A percentile compares a stretch with the other conserved stretches of the same genome.
Evolutionary conservation across 768 basidiomycete genomes (phyloP).

Genomic region (Coprinellus micaceus): DNA sequence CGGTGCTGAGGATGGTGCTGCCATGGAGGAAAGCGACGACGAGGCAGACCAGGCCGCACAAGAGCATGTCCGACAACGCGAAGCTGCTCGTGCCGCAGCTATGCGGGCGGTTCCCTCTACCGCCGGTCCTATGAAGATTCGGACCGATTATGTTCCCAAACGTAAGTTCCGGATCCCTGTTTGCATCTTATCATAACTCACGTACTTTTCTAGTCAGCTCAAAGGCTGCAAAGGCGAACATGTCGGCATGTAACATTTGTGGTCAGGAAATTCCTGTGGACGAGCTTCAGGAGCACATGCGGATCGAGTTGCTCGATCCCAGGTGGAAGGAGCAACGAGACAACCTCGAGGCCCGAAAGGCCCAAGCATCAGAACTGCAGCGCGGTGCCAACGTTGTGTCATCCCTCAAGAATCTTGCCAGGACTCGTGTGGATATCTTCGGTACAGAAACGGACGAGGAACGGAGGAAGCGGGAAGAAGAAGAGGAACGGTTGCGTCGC

Average conservation of each 20-base stretch:
- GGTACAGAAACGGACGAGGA: constrained; percentile 93
- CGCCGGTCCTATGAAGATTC: constrained; percentile 85
- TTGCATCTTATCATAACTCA: background rate
- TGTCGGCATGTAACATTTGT: constrained; percentile 90
- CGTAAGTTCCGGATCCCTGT: constrained; percentile 44
- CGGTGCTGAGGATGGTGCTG: constrained; percentile 59
- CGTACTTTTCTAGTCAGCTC: constrained; percentile 49
- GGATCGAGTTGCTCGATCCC: constrained; percentile 95
- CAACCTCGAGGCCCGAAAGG: constrained; percentile 82
- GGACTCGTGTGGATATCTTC: constrained; percentile 96
- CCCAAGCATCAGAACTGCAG: constrained; percentile 82
- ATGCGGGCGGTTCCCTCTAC: constrained; percentile 68
- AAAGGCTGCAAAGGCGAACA: constrained; percentile 61
- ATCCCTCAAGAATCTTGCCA: constrained; percentile 88
- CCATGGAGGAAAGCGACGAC: constrained; percentile 86
- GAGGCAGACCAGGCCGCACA: constrained; percentile 68
- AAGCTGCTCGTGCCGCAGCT: constrained; percentile 73
- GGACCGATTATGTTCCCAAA: constrained; percentile 94
- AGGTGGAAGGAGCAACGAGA: constrained; percentile 97
- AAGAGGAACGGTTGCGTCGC: constrained; percentile 74
- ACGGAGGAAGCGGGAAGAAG: constrained; percentile 80
- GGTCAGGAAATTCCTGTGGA: constrained; percentile 95
- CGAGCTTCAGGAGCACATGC: constrained; percentile 96
- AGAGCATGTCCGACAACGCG: constrained; percentile 65
- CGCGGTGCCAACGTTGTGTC: constrained; percentile 91